These are phyloP conservation scores for Pouteria campechiana DNA, from an alignment of 179 eudicot genomes.

Conservation along the genomic window DNA sequence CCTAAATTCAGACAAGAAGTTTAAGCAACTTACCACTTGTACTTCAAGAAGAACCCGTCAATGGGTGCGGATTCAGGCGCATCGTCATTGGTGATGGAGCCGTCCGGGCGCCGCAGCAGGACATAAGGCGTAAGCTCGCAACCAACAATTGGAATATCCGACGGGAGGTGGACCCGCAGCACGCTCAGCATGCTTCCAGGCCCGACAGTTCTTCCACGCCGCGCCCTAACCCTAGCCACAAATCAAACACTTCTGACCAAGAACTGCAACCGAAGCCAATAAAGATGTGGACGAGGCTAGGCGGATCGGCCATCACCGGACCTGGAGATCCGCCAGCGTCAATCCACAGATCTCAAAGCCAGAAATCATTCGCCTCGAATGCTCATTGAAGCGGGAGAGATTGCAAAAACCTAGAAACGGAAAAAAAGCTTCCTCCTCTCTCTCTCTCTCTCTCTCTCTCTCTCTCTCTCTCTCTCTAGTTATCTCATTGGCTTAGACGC, in stretches of 20 bases:
- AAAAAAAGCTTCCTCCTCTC: no score
- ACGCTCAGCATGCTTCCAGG: conserved; percentile 75
- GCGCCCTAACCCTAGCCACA: conserved; percentile 18
- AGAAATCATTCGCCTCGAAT: not conserved
- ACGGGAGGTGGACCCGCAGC: conserved; percentile 81
- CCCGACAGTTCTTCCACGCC: conserved; percentile 5
- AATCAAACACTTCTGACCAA: conserved; percentile 11
- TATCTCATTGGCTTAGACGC: no score
- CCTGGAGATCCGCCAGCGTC: conserved; percentile 50
- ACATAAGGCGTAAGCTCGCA: conserved; percentile 94
- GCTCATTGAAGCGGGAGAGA: not conserved
- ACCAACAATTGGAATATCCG: conserved; percentile 98
- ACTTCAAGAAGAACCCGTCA: conserved; percentile 77
- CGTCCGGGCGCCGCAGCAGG: conserved; percentile 53
- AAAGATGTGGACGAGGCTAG: conserved; percentile 33
- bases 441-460: no score
- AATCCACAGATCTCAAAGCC: conserved; percentile 11
- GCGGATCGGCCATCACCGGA: conserved; percentile 69
- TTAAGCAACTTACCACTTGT: conserved; percentile 54
- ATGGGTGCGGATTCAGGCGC: conserved; percentile 55
- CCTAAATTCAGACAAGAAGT: not conserved
- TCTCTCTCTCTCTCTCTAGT: no score
- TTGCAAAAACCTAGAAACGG: not conserved
- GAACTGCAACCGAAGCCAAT: conserved; percentile 1
- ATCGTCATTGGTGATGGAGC: conserved; percentile 52